phyloP scores from a whole-genome alignment of 2,329 filamentous ascomycete species.

The Stemphylium lycopersici region DNA sequence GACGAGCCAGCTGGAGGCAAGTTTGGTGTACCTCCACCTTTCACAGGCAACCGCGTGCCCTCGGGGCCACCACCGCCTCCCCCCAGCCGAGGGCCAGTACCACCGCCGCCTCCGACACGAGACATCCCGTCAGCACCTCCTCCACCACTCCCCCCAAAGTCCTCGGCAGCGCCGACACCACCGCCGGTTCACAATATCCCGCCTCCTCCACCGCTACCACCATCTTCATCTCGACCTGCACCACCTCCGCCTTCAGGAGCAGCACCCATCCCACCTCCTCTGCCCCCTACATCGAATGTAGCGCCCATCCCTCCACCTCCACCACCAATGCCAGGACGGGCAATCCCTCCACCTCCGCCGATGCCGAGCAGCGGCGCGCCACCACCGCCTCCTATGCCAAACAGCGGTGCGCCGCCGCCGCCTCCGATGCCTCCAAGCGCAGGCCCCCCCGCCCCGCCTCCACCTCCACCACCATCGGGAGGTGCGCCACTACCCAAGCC shows the following conservation, averaged over 20 bases:
- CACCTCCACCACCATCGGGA: slow-evolving; percentile 38
- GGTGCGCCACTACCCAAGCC: slow-evolving; percentile 45
- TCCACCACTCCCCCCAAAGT: slow-evolving; percentile 46
- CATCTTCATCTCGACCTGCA: slow-evolving; percentile 37
- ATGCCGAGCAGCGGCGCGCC: slow-evolving; percentile 35
- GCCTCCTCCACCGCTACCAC: slow-evolving; percentile 32
- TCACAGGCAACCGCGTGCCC: slow-evolving; percentile 66
- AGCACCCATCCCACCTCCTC: slow-evolving; percentile 40
- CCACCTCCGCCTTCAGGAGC: slow-evolving; percentile 32
- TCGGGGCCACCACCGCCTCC: slow-evolving; percentile 77
- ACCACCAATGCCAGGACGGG: slow-evolving; percentile 33
- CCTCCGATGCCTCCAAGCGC: slow-evolving; percentile 41
- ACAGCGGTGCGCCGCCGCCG: slow-evolving; percentile 50
- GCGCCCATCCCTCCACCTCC: slow-evolving; percentile 27
- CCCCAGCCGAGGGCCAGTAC: slow-evolving; percentile 72
- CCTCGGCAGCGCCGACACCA: slow-evolving; percentile 57
- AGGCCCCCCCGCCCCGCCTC: slow-evolving; percentile 39
- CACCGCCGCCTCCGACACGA: slow-evolving; percentile 58
- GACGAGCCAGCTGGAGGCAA: slow-evolving; percentile 64
- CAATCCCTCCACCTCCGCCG: slow-evolving; percentile 43
- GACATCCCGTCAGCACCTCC: slow-evolving; percentile 49
- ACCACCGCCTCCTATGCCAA: slow-evolving; percentile 45
- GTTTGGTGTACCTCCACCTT: slow-evolving; percentile 82
- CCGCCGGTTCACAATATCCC: slow-evolving; percentile 61
- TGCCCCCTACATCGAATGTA: slow-evolving; percentile 32